Base-by-base conservation (phyloP, 2,329 filamentous ascomycete species). In the Fusarium sp. region DNA sequence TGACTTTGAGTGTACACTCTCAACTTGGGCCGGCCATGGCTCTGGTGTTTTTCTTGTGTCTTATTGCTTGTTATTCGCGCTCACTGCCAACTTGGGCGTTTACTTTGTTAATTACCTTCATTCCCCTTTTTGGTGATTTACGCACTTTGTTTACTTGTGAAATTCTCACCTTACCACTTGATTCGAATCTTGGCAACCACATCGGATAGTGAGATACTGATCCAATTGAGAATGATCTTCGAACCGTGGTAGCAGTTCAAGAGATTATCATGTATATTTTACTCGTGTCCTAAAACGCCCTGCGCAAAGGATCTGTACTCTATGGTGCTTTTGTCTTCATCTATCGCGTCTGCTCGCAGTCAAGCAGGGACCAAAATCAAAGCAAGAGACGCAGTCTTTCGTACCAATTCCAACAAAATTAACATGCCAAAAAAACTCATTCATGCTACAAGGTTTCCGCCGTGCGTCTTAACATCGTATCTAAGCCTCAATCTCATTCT, bases 401-500 rank as follows among this genome's bases (percentile, higher is more conserved):
- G 14, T 56, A 13, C 41, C 23, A 36, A 29, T 29, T 41, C 10
- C 13, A 39, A n/a, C n/a, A 41, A 25, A 31, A 44, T 13, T 23
- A 47, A 37, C 14, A 21, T 31, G 15, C 32, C 33, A 47, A 61
- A 47, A 61, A 55, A 54, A 14, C 48, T 23, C 41, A 49, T 43
- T 37, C 19, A 32, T 53, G 29, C 46, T 21, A 63, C 41, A 43
- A 14, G 17, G 9, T 44, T 21, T 49, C 32, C 27, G 38, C 11
- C 29, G 21, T 53, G 19, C 19, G 27, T 10, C 49, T 44, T 48
- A 41, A 10, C 9, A 9, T 37, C n/a, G 11, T 11, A 19, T 43
- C 76, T 75, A 90, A 57, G 85, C 86, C 75, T 92, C 82, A 45
- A 92, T 79, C 77, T 92, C 89, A 46, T 80, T 80, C 73, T 90